phyloP scores from a whole-genome alignment of 352 stramenopile genomes.

The Phytophthora vignae region DNA sequence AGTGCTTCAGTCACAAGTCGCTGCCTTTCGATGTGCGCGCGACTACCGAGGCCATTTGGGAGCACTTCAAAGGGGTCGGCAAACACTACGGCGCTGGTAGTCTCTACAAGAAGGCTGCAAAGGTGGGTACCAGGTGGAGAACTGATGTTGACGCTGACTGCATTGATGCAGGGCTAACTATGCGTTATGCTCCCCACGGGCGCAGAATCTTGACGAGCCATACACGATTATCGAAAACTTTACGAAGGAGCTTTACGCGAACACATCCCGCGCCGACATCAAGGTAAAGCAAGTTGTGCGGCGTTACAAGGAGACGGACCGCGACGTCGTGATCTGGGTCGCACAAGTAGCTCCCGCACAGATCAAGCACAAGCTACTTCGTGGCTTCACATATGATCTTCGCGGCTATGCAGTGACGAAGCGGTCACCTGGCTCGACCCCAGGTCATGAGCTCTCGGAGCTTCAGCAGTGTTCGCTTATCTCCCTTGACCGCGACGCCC shows the following conservation, averaged over 20 bases:
- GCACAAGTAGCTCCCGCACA: background rate
- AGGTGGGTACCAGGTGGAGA: background rate
- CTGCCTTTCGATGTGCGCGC: background rate
- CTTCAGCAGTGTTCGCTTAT: conserved; percentile 3
- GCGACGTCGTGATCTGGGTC: background rate
- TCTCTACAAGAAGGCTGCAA: background rate
- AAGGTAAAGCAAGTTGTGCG: background rate
- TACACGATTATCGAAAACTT: conserved; percentile 6
- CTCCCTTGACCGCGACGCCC: background rate
- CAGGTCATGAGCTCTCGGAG: background rate
- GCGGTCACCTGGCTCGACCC: background rate
- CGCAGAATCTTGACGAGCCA: background rate
- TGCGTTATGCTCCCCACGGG: background rate
- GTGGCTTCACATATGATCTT: background rate
- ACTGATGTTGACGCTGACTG: background rate
- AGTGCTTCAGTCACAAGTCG: conserved; percentile 2
- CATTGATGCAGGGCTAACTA: background rate
- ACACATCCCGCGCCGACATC: background rate
- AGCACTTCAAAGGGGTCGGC: background rate
- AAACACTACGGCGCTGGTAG: background rate
- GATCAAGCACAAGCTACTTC: conserved; percentile 3
- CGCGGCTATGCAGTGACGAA: background rate
- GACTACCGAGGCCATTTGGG: background rate
- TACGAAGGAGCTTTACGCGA: background rate
- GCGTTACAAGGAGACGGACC: background rate